Conservation (phyloP, 176 grass and related monocot genomes). For the Pharus latifolius region DNA sequence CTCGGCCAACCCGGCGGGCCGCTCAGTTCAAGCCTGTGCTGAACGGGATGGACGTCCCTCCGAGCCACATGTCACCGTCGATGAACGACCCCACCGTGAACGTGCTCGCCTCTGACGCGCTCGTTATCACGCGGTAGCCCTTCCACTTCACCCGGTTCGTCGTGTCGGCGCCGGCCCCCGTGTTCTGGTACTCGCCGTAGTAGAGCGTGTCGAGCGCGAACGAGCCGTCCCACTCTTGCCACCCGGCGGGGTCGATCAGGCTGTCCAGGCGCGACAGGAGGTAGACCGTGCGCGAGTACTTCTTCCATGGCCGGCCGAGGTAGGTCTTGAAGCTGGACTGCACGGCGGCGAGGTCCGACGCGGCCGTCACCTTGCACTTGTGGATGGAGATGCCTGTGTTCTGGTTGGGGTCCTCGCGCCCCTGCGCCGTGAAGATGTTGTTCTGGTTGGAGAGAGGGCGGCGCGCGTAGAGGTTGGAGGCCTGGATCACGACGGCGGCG, state of each 20-base stretch:
- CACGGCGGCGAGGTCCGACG: slow-evolving; percentile 34
- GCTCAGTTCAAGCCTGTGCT: slow-evolving; percentile 34
- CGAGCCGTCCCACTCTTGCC: slow-evolving; percentile 48
- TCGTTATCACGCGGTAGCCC: slow-evolving; percentile 50
- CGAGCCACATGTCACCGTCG: slow-evolving; percentile 60
- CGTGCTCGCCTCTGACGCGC: slow-evolving; percentile 25
- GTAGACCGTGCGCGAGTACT: slow-evolving; percentile 62
- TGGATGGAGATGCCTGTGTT: slow-evolving; percentile 84
- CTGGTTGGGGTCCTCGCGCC: slow-evolving; percentile 67
- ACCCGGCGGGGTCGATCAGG: slow-evolving; percentile 39
- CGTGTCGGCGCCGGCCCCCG: slow-evolving; percentile 30
- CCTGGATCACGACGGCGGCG: slow-evolving; percentile 57
- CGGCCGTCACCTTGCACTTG: slow-evolving; percentile 53
- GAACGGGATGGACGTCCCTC: slow-evolving; percentile 47
- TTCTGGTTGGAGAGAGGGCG: slow-evolving; percentile 40
- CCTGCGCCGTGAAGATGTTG: slow-evolving; percentile 74
- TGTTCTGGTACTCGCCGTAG: slow-evolving; percentile 72
- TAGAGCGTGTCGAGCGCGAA: slow-evolving; percentile 75
- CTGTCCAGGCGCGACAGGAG: slow-evolving; percentile 44
- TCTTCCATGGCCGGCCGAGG: slow-evolving; percentile 70
- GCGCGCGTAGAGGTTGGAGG: slow-evolving; percentile 70
- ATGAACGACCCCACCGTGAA: slow-evolving; percentile 67
- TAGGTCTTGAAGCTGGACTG: slow-evolving; percentile 35
- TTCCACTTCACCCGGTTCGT: slow-evolving; percentile 35
- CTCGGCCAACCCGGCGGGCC: too few species aligned